These are phyloP conservation scores for Tulasnella sp. DNA, from an alignment of 768 basidiomycete genomes.

Conservation along the genomic window DNA sequence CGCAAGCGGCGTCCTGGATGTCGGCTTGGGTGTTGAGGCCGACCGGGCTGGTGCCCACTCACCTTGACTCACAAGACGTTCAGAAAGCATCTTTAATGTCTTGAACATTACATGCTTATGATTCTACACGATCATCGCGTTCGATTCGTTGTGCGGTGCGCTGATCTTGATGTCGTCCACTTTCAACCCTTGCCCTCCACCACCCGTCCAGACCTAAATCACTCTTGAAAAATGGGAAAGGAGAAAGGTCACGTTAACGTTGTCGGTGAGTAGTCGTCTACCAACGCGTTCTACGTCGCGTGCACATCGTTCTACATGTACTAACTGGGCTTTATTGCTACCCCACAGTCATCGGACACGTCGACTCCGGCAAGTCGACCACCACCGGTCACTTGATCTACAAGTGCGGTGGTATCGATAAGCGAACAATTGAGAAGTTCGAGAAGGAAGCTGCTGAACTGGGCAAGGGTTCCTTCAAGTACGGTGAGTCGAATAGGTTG, in stretches of 20 bases:
- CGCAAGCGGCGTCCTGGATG: neutral
- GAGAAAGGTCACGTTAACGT: constrained; percentile 97
- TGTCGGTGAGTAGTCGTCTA: constrained; percentile 66
- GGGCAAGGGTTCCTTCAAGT: constrained; percentile 98
- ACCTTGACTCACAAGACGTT: neutral
- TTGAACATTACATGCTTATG: neutral
- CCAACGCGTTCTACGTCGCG: constrained; percentile 37
- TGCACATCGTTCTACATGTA: constrained; percentile 26
- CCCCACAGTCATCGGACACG: constrained; percentile 88
- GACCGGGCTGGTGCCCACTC: neutral
- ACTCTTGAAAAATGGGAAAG: constrained; percentile 79
- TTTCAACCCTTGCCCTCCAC: constrained; percentile 11
- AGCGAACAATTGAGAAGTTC: constrained; percentile 99
- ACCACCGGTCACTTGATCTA: constrained; percentile 99
- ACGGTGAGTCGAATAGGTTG: constrained; percentile 61
- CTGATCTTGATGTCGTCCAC: constrained; percentile 16
- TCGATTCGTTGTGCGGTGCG: neutral
- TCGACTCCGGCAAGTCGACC: constrained; percentile 99
- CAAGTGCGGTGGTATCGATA: constrained; percentile 99
- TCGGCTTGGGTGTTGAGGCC: neutral
- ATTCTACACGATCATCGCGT: neutral
- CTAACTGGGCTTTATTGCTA: constrained; percentile 41
- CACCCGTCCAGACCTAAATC: constrained; percentile 24
- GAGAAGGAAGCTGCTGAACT: constrained; percentile 99
- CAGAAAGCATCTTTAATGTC: neutral